Evolutionary conservation across 2,329 filamentous ascomycete species (phyloP).

Genomic region (Clarireedia sp.): DNA sequence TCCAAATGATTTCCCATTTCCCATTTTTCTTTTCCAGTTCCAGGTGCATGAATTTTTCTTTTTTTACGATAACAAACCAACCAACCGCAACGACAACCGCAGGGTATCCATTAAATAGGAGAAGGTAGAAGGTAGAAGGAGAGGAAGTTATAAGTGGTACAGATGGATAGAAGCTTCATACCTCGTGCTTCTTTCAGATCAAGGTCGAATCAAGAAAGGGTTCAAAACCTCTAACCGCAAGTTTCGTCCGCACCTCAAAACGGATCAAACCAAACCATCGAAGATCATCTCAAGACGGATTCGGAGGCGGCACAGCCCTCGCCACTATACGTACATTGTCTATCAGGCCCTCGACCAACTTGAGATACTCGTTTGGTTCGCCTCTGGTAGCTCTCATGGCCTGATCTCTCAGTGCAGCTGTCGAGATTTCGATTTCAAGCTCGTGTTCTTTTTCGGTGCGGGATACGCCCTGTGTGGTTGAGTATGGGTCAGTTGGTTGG

Average conservation of each 20-base stretch:
- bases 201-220: no score
- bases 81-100: no score
- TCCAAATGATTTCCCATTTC: no score
- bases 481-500: no score
- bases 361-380: slow-evolving; percentile 50
- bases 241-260: neutral
- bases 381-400: slow-evolving; percentile 46
- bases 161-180: no score
- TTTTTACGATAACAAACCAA: no score
- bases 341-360: slow-evolving; percentile 64
- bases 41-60: no score
- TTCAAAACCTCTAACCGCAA: neutral
- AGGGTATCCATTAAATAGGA: no score
- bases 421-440: slow-evolving; percentile 69
- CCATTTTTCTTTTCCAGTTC: no score
- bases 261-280: neutral
- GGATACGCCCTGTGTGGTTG: slow-evolving; percentile 15
- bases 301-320: slow-evolving; percentile 1
- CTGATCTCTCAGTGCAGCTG: slow-evolving; percentile 56
- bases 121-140: no score
- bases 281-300: neutral
- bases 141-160: no score
- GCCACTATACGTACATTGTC: slow-evolving; percentile 47
- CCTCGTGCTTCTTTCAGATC: no score
- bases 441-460: slow-evolving; percentile 61